phyloP scores from a whole-genome alignment of 1,139 yeast species.

The Zygosaccharomyces sapae region DNA sequence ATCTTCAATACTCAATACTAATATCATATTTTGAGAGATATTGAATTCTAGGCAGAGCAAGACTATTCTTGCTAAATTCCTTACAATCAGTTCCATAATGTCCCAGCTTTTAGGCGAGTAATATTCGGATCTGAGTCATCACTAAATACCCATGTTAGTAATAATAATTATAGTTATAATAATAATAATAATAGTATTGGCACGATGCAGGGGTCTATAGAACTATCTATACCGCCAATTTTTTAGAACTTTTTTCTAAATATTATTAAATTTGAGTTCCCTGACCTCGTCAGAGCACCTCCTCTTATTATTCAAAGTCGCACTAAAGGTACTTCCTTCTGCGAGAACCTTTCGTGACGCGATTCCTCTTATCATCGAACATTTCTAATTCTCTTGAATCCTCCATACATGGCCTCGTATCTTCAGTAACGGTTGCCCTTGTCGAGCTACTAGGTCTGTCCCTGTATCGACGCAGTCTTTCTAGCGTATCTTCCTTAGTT shows the following conservation, averaged over 20 bases:
- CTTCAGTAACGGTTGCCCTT: constrained; percentile 3
- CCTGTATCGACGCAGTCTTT: constrained; percentile 1
- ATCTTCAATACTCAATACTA: too few relatives aligned
- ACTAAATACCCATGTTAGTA: too few relatives aligned
- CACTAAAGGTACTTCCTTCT: constrained; percentile 11
- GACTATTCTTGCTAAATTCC: too few relatives aligned
- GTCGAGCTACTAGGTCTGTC: background rate
- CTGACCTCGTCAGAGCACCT: background rate
- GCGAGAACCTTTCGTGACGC: constrained; percentile 14
- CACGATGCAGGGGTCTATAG: constrained; percentile 1
- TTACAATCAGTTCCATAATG: too few relatives aligned
- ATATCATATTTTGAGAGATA: too few relatives aligned
- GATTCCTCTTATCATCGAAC: constrained; percentile 18
- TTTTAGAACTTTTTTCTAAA: too few relatives aligned
- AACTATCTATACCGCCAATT: constrained; percentile 2
- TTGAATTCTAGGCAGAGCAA: too few relatives aligned
- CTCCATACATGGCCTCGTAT: constrained; percentile 10
- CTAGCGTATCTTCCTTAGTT: background rate
- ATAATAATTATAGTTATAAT: background rate
- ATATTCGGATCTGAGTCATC: too few relatives aligned
- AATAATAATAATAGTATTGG: background rate
- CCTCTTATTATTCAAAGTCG: background rate
- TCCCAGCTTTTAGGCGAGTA: too few relatives aligned
- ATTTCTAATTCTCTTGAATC: constrained; percentile 15
- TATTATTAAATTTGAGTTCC: background rate